Percentiles rank a stretch among this genome's conserved stretches.
Conservation (phyloP, 1,284 basidiomycete genomes). For the Phellopilus nigrolimitatus region DNA sequence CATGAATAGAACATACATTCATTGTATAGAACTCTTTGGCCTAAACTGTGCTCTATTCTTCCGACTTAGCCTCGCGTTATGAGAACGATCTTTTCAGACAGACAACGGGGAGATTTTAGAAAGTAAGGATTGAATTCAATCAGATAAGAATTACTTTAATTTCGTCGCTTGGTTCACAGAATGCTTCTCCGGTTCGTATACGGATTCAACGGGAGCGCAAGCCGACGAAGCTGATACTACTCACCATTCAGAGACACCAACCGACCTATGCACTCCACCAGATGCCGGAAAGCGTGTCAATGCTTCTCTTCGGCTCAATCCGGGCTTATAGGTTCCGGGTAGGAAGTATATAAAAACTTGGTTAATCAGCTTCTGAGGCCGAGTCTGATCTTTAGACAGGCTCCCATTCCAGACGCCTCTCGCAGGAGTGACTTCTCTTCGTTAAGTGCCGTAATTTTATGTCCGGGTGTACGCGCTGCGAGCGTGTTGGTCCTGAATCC, state of each 20-base stretch:
- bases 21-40: no score
- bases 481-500: conserved; percentile 6
- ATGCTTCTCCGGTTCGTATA: conserved; percentile 1
- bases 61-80: no score
- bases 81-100: no score
- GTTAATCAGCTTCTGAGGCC: conserved; percentile 3
- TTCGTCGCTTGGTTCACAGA: not conserved
- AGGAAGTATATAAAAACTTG: not conserved
- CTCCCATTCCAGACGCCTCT: conserved; percentile 3
- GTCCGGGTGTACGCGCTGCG: conserved; percentile 11
- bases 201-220: conserved; percentile 14
- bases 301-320: conserved; percentile 6
- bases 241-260: not conserved
- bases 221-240: conserved; percentile 6
- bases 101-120: no score
- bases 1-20: no score
- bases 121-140: no score
- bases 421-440: conserved; percentile 1
- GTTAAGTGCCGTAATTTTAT: conserved; percentile 16
- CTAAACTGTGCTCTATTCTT: no score
- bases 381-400: conserved; percentile 4
- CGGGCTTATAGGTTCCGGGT: not conserved
- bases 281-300: not conserved
- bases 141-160: conserved; percentile 9
- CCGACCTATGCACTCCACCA: not conserved